A percentile compares a stretch with the other conserved stretches of the same genome.
These are phyloP conservation scores for Cryptococcus deneoformans DNA, from an alignment of 1,284 basidiomycete species.

Conservation along the genomic window DNA sequence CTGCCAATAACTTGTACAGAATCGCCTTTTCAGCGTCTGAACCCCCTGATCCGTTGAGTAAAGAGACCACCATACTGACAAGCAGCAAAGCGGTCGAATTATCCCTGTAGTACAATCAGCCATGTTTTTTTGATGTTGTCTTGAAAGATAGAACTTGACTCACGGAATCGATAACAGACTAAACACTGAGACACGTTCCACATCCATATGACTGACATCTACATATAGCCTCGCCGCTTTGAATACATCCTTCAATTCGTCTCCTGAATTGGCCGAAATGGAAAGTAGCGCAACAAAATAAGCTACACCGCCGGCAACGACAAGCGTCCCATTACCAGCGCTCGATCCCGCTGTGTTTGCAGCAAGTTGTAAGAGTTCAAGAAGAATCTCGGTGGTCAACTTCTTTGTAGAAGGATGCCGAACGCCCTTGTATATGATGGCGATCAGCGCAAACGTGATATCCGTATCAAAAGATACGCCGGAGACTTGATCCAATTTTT, in stretches of 20 bases:
- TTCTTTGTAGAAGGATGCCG: constrained; percentile 63
- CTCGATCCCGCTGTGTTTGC: constrained; percentile 57
- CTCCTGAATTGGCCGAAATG: constrained; percentile 58
- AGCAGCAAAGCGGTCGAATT: constrained; percentile 66
- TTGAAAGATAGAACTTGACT: constrained; percentile 8
- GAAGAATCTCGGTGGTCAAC: constrained; percentile 29
- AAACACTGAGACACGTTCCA: constrained; percentile 56
- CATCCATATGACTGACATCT: constrained; percentile 55
- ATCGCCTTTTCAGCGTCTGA: constrained; percentile 78
- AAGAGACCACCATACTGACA: constrained; percentile 70
- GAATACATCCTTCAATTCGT: constrained; percentile 60
- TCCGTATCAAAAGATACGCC: constrained; percentile 73
- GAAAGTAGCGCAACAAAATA: constrained; percentile 80
- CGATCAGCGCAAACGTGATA: constrained; percentile 76
- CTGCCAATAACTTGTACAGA: constrained; percentile 70
- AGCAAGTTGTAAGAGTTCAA: constrained; percentile 55
- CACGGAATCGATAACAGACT: constrained; percentile 40
- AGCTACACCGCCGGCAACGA: constrained; percentile 64
- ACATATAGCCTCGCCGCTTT: constrained; percentile 59
- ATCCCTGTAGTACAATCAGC: constrained; percentile 49
- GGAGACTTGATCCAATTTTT: constrained; percentile 69
- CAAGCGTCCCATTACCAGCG: constrained; percentile 32
- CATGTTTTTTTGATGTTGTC: neutral
- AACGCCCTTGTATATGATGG: constrained; percentile 80
- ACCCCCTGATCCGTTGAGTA: constrained; percentile 67